Percentiles rank a stretch among this genome's conserved stretches.
Evolutionary conservation across 176 grass and related monocot species (phyloP).

Genomic region (barley (Hordeum vulgare)): MorexV3_pseudomolecules_assembly NC_058518.1:141585413-141585912

Average conservation of each 20-base stretch:
- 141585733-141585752: not conserved
- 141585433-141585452: not conserved
- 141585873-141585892: not conserved
- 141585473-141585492: not conserved
- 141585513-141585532: conserved; percentile 43
- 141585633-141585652: not conserved
- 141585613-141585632: not conserved
- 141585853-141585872: conserved; percentile 3
- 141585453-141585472: not conserved
- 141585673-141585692: conserved; percentile 50
- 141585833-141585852: not conserved
- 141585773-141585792: not conserved
- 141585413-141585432: conserved; percentile 48
- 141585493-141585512: not conserved
- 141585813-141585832: not conserved
- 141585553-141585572: conserved; percentile 68
- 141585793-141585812: not conserved
- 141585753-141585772: not conserved
- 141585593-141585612: conserved; percentile 13
- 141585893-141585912: not conserved
- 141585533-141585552: conserved; percentile 68
- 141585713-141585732: conserved; percentile 19
- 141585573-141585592: conserved; percentile 46
- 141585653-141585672: not conserved
- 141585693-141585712: conserved; percentile 51